These are phyloP conservation scores for Phytophthora citrophthora DNA, from an alignment of 352 stramenopile species.

Conservation along the genomic window DNA sequence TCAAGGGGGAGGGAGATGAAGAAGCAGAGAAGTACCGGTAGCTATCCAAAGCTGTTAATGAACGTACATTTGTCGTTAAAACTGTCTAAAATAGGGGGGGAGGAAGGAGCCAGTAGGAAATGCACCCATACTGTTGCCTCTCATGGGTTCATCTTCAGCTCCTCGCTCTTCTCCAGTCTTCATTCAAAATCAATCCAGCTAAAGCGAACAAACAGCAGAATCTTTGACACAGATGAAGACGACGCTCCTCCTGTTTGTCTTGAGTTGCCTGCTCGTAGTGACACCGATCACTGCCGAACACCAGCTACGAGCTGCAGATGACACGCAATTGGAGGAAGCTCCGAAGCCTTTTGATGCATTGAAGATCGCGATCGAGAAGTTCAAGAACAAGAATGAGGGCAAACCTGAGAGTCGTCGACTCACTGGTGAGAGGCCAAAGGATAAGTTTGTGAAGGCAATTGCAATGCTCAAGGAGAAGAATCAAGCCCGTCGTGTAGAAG, in stretches of 20 bases:
- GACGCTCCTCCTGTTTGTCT: background rate
- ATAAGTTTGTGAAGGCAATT: constrained; percentile 14
- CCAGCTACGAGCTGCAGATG: background rate
- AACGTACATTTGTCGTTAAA: background rate
- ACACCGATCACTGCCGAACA: background rate
- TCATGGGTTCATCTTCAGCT: background rate
- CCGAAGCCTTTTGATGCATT: constrained; percentile 3
- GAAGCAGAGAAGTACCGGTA: background rate
- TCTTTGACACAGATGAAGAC: constrained; percentile 15
- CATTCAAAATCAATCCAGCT: background rate
- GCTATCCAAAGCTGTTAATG: background rate
- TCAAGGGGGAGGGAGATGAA: background rate
- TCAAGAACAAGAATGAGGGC: background rate
- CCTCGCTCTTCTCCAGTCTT: background rate
- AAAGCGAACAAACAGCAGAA: constrained; percentile 8
- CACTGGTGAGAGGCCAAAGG: constrained; percentile 5
- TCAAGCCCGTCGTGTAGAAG: constrained; percentile 11
- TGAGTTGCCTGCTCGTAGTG: constrained; percentile 19
- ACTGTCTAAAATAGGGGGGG: too few species aligned
- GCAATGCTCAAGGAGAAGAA: constrained; percentile 4
- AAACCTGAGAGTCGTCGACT: constrained; percentile 4
- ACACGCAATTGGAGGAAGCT: background rate
- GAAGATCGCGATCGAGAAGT: constrained; percentile 7
- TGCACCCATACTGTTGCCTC: constrained; percentile 8
- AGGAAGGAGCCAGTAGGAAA: constrained; percentile 9